Percentiles rank a stretch among this genome's conserved stretches.
These are phyloP conservation scores for Carallia pectinifolia DNA, from an alignment of 345 rosid species.

Conservation along the genomic window DNA sequence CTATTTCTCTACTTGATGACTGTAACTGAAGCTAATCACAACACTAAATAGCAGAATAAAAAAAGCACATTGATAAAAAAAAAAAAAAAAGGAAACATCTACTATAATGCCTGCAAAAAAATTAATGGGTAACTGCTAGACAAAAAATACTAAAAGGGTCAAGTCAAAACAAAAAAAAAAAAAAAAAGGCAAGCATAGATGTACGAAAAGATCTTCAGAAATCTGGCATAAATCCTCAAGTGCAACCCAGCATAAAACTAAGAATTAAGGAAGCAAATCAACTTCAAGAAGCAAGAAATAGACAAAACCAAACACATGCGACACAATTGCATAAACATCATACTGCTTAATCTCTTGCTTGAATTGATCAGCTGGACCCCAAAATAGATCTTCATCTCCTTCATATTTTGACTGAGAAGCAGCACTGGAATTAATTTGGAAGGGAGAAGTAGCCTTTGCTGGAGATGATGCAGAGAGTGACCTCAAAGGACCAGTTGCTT, in stretches of 20 bases:
- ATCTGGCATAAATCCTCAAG: no score
- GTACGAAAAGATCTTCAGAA: no score
- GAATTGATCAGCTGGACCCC: conserved; percentile 88
- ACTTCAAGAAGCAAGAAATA: background rate
- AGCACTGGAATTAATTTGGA: conserved; percentile 50
- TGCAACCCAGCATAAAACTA: no score
- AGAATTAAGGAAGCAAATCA: background rate
- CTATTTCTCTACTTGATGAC: background rate
- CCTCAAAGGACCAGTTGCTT: conserved; percentile 48
- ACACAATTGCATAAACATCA: conserved; percentile 15
- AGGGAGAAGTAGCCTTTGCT: conserved; percentile 55
- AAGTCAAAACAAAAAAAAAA: no score
- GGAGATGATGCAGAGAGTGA: conserved; percentile 57
- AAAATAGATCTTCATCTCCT: conserved; percentile 89
- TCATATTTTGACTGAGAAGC: conserved; percentile 56
- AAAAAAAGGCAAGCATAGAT: no score
- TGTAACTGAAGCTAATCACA: background rate
- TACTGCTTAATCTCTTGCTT: conserved; percentile 78
- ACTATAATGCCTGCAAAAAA: background rate
- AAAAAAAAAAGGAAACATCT: background rate
- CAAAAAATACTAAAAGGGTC: background rate
- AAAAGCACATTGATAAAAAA: background rate
- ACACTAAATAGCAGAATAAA: background rate
- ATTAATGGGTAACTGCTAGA: background rate
- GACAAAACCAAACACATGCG: background rate